phyloP scores from a whole-genome alignment of 2,329 filamentous ascomycete species.

The Diaporthe sp. region DNA sequence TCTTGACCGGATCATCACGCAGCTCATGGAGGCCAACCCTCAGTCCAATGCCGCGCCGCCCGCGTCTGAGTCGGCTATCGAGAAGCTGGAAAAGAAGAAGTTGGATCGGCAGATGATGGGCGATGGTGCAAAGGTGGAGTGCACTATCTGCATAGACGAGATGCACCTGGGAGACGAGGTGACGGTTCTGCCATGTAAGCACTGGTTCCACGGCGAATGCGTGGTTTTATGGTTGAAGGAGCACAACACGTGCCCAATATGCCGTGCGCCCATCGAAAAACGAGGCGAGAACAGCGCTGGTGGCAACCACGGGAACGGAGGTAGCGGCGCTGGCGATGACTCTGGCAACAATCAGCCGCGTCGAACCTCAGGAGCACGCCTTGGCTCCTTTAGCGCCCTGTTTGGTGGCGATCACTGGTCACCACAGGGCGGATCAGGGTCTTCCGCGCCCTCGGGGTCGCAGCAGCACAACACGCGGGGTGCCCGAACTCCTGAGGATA shows the following conservation, averaged over 20 bases:
- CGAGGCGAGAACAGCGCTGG: constrained; percentile 39
- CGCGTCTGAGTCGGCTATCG: constrained; percentile 82
- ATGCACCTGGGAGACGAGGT: constrained; percentile 81
- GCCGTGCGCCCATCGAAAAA: constrained; percentile 71
- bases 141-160: constrained; percentile 94
- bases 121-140: constrained; percentile 80
- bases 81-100: constrained; percentile 78
- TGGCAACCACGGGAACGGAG: constrained; percentile 2
- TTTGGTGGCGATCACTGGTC: constrained; percentile 9
- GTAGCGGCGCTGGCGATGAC: constrained; percentile 9
- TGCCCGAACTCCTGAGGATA: constrained; percentile 41
- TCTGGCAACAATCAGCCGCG: constrained; percentile 6
- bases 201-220: constrained; percentile 93
- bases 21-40: constrained; percentile 87
- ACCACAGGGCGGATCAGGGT: background rate
- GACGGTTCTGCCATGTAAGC: constrained; percentile 84
- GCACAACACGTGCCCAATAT: constrained; percentile 93
- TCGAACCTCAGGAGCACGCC: background rate
- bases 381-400: constrained; percentile 9
- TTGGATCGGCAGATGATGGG: constrained; percentile 79
- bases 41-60: constrained; percentile 85
- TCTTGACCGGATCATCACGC: constrained; percentile 87
- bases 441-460: constrained; percentile 15
- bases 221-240: constrained; percentile 87
- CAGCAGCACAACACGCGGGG: constrained; percentile 33